Evolutionary conservation across 495 filamentous ascomycete species (phyloP).

Genomic region (Xanthoparmelia taractica): DNA sequence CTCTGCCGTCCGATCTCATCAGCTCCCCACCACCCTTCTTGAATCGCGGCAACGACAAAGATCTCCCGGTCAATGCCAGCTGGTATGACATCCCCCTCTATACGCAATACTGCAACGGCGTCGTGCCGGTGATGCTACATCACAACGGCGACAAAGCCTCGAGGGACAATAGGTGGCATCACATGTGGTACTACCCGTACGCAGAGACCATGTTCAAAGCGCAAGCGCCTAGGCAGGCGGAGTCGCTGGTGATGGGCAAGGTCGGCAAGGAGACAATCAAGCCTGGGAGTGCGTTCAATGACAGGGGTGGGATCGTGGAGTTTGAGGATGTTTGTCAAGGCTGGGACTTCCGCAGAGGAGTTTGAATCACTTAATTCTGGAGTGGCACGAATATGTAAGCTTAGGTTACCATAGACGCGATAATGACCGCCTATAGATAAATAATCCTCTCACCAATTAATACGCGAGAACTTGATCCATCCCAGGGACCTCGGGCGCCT

Average conservation of each 20-base stretch:
- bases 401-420: neutral
- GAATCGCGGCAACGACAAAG: neutral
- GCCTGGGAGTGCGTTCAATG: neutral
- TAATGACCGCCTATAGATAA: neutral
- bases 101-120: constrained; percentile 10
- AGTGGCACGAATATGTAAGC: neutral
- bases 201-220: constrained; percentile 8
- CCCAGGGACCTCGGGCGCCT: too few species aligned
- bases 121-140: constrained; percentile 15
- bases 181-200: constrained; percentile 11
- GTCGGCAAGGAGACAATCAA: neutral
- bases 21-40: neutral
- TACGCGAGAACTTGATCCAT: too few species aligned
- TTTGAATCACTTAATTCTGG: neutral
- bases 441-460: too few species aligned
- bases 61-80: neutral
- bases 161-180: constrained; percentile 6
- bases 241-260: neutral
- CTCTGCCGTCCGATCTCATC: neutral
- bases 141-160: constrained; percentile 11
- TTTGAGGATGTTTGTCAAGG: neutral
- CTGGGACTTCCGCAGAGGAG: neutral
- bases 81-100: constrained; percentile 11
- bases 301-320: neutral
- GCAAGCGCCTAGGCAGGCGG: neutral